Evolutionary conservation across 176 grass and related monocot species (phyloP).

Genomic region (Bothriochloa decipiens): DNA sequence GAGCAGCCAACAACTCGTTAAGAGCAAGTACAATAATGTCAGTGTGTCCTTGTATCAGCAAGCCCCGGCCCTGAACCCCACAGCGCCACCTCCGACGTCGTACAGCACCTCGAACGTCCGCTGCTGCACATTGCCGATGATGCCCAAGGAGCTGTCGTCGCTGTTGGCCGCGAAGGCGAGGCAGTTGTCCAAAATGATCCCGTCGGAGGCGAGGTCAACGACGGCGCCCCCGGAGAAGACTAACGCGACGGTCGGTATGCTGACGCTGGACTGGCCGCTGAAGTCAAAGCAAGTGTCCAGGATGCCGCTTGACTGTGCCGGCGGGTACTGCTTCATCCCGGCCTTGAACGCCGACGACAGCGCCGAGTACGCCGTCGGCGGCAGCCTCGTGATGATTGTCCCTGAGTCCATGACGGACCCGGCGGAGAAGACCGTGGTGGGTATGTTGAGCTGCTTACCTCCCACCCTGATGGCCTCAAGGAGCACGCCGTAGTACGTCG

Average conservation of each 20-base stretch:
- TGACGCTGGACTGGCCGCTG: conserved; percentile 32
- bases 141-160: conserved; percentile 37
- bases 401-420: conserved; percentile 80
- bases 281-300: conserved; percentile 71
- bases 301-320: conserved; percentile 16
- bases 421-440: conserved; percentile 43
- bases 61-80: conserved; percentile 54
- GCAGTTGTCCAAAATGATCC: conserved; percentile 64
- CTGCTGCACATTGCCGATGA: conserved; percentile 92
- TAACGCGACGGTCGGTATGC: conserved; percentile 48
- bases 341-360: conserved; percentile 58
- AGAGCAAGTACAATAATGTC: not conserved
- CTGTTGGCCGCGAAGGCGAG: conserved; percentile 67
- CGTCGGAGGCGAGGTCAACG: conserved; percentile 43
- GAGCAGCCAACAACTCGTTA: not conserved
- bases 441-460: conserved; percentile 34
- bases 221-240: conserved; percentile 37
- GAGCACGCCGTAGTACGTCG: conserved; percentile 67
- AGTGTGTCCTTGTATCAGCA: conserved; percentile 40
- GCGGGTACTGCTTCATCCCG: conserved; percentile 52
- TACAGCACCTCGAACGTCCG: conserved; percentile 75
- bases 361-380: conserved; percentile 64
- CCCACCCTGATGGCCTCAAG: conserved; percentile 55
- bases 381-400: conserved; percentile 73
- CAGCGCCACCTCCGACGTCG: conserved; percentile 51